These are phyloP conservation scores for Herpotrichia juniperi DNA, from an alignment of 2,329 filamentous ascomycete species.

Conservation along the genomic window DNA sequence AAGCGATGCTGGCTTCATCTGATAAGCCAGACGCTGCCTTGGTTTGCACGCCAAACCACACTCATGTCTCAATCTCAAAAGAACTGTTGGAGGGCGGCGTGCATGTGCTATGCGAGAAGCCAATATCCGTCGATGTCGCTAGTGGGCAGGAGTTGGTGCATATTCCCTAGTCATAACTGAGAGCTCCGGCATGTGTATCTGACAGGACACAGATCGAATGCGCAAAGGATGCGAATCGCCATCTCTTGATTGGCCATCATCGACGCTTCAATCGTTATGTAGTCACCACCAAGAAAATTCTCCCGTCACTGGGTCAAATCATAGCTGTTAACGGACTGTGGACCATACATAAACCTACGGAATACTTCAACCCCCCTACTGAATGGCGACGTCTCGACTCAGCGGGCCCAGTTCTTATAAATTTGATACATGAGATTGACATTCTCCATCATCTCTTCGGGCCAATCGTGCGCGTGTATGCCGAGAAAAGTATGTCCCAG, in stretches of 20 bases:
- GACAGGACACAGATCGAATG: slow-evolving; percentile 20
- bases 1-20: slow-evolving; percentile 49
- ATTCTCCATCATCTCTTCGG: slow-evolving; percentile 63
- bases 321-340: slow-evolving; percentile 63
- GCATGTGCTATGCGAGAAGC: slow-evolving; percentile 65
- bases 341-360: slow-evolving; percentile 57
- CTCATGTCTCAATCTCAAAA: slow-evolving; percentile 59
- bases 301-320: slow-evolving; percentile 54
- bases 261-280: slow-evolving; percentile 65
- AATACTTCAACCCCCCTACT: slow-evolving; percentile 57
- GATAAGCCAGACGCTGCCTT: slow-evolving; percentile 60
- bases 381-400: slow-evolving; percentile 55
- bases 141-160: slow-evolving; percentile 42
- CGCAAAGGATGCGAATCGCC: slow-evolving; percentile 34
- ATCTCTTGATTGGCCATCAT: slow-evolving; percentile 64
- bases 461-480: slow-evolving; percentile 58
- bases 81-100: slow-evolving; percentile 56
- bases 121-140: slow-evolving; percentile 53
- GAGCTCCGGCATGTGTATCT: background rate
- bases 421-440: slow-evolving; percentile 67
- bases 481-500: slow-evolving; percentile 53
- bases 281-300: slow-evolving; percentile 53
- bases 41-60: slow-evolving; percentile 66
- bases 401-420: slow-evolving; percentile 62
- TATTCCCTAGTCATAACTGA: background rate